Evolutionary conservation across 139 green algal species (phyloP).

Genomic region (Haematococcus sp.): DNA sequence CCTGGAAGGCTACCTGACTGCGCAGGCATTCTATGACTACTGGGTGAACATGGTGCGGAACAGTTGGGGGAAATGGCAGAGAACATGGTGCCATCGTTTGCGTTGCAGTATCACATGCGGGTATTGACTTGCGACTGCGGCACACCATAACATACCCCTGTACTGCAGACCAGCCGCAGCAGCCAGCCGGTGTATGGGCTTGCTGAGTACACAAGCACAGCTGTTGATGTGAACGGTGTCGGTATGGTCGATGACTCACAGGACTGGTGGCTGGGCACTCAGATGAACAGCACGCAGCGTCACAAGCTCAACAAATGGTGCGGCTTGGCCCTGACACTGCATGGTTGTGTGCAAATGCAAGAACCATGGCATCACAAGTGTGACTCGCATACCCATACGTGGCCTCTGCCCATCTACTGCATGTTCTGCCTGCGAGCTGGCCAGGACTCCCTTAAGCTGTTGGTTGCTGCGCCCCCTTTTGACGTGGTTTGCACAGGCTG

Average conservation of each 20-base stretch:
- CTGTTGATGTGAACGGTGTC: too few species aligned
- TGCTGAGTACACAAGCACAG: too few species aligned
- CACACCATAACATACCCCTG: too few species aligned
- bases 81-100: not conserved
- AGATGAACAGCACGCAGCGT: slow-evolving; percentile 38
- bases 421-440: not conserved
- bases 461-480: slow-evolving; percentile 1
- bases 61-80: not conserved
- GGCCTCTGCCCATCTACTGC: too few species aligned
- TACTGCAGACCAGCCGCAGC: not conserved
- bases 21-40: not conserved
- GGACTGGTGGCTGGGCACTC: slow-evolving; percentile 27
- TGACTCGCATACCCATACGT: too few species aligned
- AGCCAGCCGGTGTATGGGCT: not conserved
- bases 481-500: not conserved
- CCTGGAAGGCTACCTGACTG: slow-evolving; percentile 36
- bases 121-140: not conserved
- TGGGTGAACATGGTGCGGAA: not conserved
- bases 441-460: not conserved
- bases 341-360: not conserved
- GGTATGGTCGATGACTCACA: too few species aligned
- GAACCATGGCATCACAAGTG: not conserved
- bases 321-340: not conserved
- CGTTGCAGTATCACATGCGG: not conserved
- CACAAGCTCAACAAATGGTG: too few species aligned